Conservation (phyloP, 2,329 filamentous ascomycete species). For the Aspergillus chevalieri region DNA sequence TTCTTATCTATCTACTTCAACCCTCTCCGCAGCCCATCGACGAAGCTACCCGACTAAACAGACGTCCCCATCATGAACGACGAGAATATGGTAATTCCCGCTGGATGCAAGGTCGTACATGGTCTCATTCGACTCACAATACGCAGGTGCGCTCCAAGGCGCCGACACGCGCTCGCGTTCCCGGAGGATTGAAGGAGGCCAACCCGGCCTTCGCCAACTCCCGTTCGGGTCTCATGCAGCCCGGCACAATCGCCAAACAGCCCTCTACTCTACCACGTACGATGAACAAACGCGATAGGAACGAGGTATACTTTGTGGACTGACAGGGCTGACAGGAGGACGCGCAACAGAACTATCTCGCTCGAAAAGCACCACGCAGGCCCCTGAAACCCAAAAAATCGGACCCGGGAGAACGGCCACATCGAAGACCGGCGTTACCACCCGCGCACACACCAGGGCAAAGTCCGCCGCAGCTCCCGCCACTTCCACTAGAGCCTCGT, state of each 20-base stretch:
- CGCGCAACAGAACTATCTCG: conserved; percentile 38
- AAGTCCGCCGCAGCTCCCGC: conserved; percentile 30
- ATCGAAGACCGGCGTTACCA: conserved; percentile 30
- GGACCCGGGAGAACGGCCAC: conserved; percentile 17
- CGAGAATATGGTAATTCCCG: conserved; percentile 24
- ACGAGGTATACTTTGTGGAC: background rate
- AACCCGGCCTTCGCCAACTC: conserved; percentile 51
- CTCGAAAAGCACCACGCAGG: conserved; percentile 45
- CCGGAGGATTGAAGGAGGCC: conserved; percentile 44
- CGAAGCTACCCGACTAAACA: background rate
- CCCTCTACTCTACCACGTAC: conserved; percentile 40
- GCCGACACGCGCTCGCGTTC: conserved; percentile 25
- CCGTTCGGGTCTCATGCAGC: conserved; percentile 39
- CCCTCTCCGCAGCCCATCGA: background rate
- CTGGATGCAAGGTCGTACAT: background rate
- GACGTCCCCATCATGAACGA: conserved; percentile 23
- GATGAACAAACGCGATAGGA: conserved; percentile 5
- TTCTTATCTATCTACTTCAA: too few species aligned
- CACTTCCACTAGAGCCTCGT: conserved; percentile 37
- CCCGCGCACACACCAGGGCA: conserved; percentile 36
- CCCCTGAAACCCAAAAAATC: conserved; percentile 35
- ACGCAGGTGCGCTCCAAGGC: conserved; percentile 21
- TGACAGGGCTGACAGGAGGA: conserved; percentile 18
- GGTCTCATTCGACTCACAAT: background rate
- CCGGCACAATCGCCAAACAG: conserved; percentile 41